Conservation (phyloP, 2,329 filamentous ascomycete species). For the Tolypocladium nubicola region DNA sequence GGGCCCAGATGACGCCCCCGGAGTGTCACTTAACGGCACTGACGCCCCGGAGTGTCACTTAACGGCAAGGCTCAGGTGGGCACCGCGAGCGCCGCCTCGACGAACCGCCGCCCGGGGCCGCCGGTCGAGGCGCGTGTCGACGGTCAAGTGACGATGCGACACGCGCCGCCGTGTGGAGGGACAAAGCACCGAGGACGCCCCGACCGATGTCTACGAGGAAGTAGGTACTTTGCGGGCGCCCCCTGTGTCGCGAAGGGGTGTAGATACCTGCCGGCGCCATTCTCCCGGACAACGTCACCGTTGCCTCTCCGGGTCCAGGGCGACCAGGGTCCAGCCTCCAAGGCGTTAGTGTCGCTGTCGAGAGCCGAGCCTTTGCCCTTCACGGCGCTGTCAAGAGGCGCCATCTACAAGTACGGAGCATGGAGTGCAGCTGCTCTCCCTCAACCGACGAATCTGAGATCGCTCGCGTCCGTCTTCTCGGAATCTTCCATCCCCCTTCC, state of each 20-base stretch:
- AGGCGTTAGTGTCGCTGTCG: neutral
- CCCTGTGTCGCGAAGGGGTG: too few relatives aligned
- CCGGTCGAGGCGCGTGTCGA: neutral
- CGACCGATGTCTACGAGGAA: neutral
- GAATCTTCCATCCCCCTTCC: neutral
- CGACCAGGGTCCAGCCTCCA: neutral
- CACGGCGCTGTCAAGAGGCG: neutral
- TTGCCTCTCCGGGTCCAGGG: neutral
- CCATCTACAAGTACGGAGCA: neutral
- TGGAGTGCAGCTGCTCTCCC: neutral
- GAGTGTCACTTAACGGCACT: conserved; percentile 1
- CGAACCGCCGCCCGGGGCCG: neutral
- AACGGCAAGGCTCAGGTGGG: conserved; percentile 4
- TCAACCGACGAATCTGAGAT: neutral
- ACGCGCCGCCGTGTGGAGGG: too few relatives aligned
- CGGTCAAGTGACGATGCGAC: neutral
- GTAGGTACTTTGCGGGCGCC: too few relatives aligned
- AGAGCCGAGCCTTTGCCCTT: neutral
- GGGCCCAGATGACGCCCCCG: neutral
- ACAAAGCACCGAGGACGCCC: neutral
- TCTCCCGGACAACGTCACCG: neutral
- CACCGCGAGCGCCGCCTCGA: neutral
- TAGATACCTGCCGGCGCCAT: too few relatives aligned
- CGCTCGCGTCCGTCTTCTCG: neutral
- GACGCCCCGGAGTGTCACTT: conserved; percentile 5